Evolutionary conservation across 495 filamentous ascomycete genomes (phyloP), one percentile per base, ranked within the genome.

Genomic region (Platismatia glauca): DNA sequence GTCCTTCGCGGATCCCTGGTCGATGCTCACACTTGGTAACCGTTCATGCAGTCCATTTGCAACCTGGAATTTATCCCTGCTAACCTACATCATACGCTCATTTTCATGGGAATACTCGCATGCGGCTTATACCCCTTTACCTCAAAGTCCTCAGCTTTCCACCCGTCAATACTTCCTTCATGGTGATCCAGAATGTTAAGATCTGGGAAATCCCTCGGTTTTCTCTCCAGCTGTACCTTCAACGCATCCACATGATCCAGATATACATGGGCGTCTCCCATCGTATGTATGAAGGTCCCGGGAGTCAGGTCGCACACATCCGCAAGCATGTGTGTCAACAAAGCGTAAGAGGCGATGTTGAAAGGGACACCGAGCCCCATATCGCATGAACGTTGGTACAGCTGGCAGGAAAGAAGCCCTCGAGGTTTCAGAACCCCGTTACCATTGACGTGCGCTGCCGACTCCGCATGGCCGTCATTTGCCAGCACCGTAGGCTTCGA

Each of bases 361-460:
- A 98, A 97, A 4, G 94, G 94, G 22, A 98, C 90, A 18, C 94
- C 95, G 3, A 97, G 83, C 3, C 94, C 94, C 90, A 97, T 96
- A 75, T 98, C 95, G 75, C 90, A 95, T 38, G 83, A 88, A n/a
- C 94, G 80, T 75, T 97, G 94, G 72, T 97, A 98, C 20, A 98
- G 76, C 68, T 91, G 81, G 67, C 90, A 94, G 69, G 89, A 86
- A 27, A 97, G 77, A 33, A 86, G 79, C 4, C 91, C 91, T 64
- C 79, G 81, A 16, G 72, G 69, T 57, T 79, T 81, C 11, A 71
- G 69, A 52, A 70, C 73, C 41, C 71, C 70, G 46, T 65, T 70
- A 33, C 73, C 70, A 56, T 70, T 70, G 39, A 61, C 18, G 9
- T 38, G 34, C 7, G 35, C 34, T 20, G 41, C 52, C 20, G 53